Base-by-base conservation (phyloP, 2,329 filamentous ascomycete species). In the Xylariaceae sp. region DNA sequence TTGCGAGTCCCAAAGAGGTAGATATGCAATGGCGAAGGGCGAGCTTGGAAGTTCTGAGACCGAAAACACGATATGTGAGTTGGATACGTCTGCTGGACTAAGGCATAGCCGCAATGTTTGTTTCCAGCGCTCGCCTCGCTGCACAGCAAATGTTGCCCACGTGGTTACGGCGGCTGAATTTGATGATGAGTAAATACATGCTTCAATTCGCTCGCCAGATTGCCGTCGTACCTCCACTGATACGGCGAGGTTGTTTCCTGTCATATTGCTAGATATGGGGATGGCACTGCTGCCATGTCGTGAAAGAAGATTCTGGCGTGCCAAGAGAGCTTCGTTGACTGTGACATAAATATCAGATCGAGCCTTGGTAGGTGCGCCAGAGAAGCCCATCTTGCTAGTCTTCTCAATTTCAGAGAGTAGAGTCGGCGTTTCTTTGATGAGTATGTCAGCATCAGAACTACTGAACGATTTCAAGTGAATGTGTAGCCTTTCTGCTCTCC, bases 301-400 rank as follows among this genome's bases (percentile, higher is more conserved):
- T 7, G 82, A 85, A n/a, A 86, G 66, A 0, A 85, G 67, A 32
- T 87, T 85, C 61, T 95, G 89, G 49, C 84, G 83, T 15, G 86
- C 85, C 19, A 99, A 74, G n/a, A 85, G 77, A 0, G 90, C 88
- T 55, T 90, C 85, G 50, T 84, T 83, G 42, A 99, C 70, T 0
- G 90, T 96, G 40, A 99, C 70, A 65, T 99, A 99, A 44, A 99
- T 97, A 66, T 99, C 95, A 11, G 90, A 96, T 60, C 95, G 80
- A 14, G 87, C 78, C 65, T 90, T 91, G 0, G 87, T 90, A 0
- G 94, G 92, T 1, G 91, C 91, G 11, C 91, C 91, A 3, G 92
- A 89, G 66, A 99, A 97, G 2, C 91, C 94, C 67, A 97, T 91
- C 66, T 94, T 94, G 61, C 78, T 86, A 0, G 91, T 95, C 66